Percentiles rank a stretch among this genome's conserved stretches.
Evolutionary conservation across 139 green algal genomes (phyloP).

Genomic region (Auxenochlorella protothecoides): DNA sequence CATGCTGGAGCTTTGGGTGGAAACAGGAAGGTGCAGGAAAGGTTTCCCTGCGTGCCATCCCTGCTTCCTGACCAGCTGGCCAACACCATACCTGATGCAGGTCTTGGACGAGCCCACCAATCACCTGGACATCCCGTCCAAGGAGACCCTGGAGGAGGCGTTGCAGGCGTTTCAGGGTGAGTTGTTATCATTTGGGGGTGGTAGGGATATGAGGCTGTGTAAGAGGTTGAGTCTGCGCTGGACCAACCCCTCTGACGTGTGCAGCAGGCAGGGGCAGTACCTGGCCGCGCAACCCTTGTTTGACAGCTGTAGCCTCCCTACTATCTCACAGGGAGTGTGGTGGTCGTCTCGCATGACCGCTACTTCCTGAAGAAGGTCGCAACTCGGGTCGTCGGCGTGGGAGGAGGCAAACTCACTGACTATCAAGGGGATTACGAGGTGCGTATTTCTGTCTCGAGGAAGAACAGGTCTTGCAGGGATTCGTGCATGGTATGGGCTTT

Average conservation of each 20-base stretch:
- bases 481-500: no score
- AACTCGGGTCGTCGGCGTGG: constrained; percentile 70
- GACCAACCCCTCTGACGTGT: not conserved
- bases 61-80: no score
- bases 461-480: not conserved
- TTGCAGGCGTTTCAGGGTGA: constrained; percentile 79
- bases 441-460: not conserved
- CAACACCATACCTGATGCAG: constrained; percentile 50
- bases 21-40: no score
- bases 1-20: constrained; percentile 2
- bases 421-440: constrained; percentile 82
- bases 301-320: no score
- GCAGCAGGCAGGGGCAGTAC: no score
- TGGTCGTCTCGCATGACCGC: constrained; percentile 93
- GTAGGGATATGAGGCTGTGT: not conserved
- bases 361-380: constrained; percentile 95
- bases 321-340: constrained; percentile 39
- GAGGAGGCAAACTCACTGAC: constrained; percentile 64
- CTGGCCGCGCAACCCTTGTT: no score
- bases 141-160: constrained; percentile 95
- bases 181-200: not conserved
- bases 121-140: constrained; percentile 98
- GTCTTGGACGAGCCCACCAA: constrained; percentile 98
- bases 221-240: not conserved
- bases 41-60: no score